Evolutionary conservation across 805 yeast species (phyloP).

Genomic region (Zygosaccharomyces bailii): DNA sequence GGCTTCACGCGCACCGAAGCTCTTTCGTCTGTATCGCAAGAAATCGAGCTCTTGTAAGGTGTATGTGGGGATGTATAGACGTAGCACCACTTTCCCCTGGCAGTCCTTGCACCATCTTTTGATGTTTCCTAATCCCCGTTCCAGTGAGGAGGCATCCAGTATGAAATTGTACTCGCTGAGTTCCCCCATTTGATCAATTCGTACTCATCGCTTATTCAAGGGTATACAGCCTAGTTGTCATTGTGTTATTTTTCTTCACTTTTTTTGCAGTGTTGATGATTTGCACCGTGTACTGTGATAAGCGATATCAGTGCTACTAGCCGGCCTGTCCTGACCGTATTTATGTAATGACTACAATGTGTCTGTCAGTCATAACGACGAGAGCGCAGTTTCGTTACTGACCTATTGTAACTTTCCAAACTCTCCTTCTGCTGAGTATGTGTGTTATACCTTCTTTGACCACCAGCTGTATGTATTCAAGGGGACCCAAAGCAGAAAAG

Average conservation of each 20-base stretch:
- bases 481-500: no score
- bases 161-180: conserved; percentile 41
- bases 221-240: neutral
- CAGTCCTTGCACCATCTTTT: conserved; percentile 53
- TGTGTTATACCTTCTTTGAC: no score
- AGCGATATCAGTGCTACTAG: neutral
- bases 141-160: conserved; percentile 64
- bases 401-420: no score
- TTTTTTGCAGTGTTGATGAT: neutral
- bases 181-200: conserved; percentile 4
- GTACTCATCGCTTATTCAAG: neutral
- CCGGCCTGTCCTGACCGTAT: no score
- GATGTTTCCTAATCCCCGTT: conserved; percentile 65
- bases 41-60: conserved; percentile 59
- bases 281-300: neutral
- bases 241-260: neutral
- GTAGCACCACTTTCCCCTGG: conserved; percentile 33
- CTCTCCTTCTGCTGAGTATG: no score
- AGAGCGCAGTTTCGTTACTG: no score
- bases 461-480: no score
- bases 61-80: conserved; percentile 48
- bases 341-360: no score
- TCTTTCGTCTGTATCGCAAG: conserved; percentile 50
- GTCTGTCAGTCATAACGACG: no score
- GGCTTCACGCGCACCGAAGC: conserved; percentile 65